Base-by-base conservation (phyloP, 148 eudicot species). In the Linanthus parryae region DNA sequence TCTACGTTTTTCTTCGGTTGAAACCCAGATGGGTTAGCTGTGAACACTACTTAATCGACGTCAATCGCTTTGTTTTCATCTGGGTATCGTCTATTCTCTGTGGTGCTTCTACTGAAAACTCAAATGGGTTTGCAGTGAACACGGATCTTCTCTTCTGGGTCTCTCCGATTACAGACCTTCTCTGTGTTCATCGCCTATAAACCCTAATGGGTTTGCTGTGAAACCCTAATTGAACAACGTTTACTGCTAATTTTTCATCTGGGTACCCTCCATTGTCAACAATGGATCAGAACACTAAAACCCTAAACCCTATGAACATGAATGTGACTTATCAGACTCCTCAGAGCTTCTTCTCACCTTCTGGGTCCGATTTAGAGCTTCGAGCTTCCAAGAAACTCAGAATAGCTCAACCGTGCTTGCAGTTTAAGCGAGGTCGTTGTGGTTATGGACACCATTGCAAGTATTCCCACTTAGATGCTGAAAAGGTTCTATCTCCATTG, bases 351-450 rank as follows among this genome's bases (percentile, higher is more conserved):
- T 12, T n/a, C 27, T 28, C 51, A 8, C 19, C 38, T 11, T 11
- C 12, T 15, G 52, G 45, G 33, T 57, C 52, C 24, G 52, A 8
- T 57, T 21, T 25, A n/a, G 58, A 52, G 10, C 34, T 28, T 12
- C 43, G 21, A 43, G 16, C 45, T 44, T 44, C 29, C 57, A 68
- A 61, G 61, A 46, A 52, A 10, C 66, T 52, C 24, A 62, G 61
- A 49, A 10, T 25, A 7, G 34, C 67, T 43, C 61, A 46, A 15
- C 27, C 15, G 20, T 68, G 78, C 57, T 23, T 20, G 26, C 63
- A 35, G 7, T 73, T 68, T 38, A 25, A 7, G 40, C 50, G 44
- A 35, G 73, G 70, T 7, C 58, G 26, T 29, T 73, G 73, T 44
- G 5, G 33, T 56, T 62, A 56, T 25, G 77, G 69, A 19, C 51